These are phyloP conservation scores for Ophiostoma quercus DNA, from an alignment of 2,329 filamentous ascomycete species.

Conservation along the genomic window DNA sequence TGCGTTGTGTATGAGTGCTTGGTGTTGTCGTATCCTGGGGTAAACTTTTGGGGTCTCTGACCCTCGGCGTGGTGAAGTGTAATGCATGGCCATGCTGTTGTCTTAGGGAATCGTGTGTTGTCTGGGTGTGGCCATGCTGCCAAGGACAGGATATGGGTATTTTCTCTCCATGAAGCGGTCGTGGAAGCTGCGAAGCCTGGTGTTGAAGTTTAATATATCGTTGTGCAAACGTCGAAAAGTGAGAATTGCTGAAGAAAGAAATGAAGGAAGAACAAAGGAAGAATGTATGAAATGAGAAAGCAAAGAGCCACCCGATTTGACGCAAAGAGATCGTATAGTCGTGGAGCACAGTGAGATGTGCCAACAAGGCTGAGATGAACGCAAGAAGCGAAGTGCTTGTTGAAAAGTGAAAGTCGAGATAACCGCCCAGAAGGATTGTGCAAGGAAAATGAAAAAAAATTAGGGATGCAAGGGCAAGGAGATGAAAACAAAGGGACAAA, in stretches of 20 bases:
- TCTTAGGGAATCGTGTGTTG: background rate
- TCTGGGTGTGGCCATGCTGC: background rate
- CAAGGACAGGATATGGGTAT: conserved; percentile 29
- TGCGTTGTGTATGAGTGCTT: background rate
- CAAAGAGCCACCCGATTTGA: background rate
- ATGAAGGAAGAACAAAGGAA: background rate
- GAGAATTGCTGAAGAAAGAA: background rate
- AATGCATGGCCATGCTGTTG: background rate
- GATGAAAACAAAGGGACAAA: background rate
- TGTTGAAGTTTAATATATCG: conserved; percentile 32
- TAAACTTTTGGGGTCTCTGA: background rate
- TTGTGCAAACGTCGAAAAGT: conserved; percentile 14
- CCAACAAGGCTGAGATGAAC: background rate
- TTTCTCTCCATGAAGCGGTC: conserved; percentile 22
- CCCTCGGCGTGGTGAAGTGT: background rate
- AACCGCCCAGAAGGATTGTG: background rate
- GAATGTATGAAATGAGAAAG: background rate
- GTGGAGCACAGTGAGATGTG: background rate
- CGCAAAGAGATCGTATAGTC: conserved; percentile 14
- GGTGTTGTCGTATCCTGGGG: conserved; percentile 8
- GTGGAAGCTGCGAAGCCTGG: conserved; percentile 36
- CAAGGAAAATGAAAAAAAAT: too few relatives aligned
- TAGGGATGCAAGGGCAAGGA: too few relatives aligned
- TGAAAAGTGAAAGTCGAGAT: background rate
- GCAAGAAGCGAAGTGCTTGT: background rate